phyloP scores from a whole-genome alignment of 768 basidiomycete species.

The Punctularia strigosozonata region DNA sequence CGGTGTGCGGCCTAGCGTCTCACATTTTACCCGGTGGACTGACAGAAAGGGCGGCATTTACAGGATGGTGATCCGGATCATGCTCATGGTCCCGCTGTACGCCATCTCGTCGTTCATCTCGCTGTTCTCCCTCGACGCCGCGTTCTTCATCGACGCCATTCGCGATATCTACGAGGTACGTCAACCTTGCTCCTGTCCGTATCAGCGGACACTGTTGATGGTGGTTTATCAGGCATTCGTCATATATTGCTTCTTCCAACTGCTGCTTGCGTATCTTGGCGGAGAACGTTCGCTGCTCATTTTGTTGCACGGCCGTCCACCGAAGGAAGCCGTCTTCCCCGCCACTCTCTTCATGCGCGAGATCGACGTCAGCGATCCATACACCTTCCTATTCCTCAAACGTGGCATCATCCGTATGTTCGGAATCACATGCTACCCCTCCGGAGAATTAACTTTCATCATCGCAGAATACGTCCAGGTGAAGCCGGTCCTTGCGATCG shows the following conservation, averaged over 20 bases:
- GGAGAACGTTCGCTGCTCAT: conserved; percentile 92
- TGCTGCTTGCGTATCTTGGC: conserved; percentile 76
- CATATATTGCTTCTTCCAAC: conserved; percentile 85
- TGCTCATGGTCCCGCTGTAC: conserved; percentile 95
- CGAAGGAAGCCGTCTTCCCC: conserved; percentile 82
- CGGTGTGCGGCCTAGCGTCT: conserved; percentile 31
- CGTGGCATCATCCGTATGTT: conserved; percentile 89
- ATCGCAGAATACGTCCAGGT: conserved; percentile 88
- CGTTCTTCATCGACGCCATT: conserved; percentile 91
- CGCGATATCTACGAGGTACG: conserved; percentile 93
- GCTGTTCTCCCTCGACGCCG: conserved; percentile 86
- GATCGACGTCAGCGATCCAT: conserved; percentile 90
- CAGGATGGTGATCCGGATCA: conserved; percentile 89
- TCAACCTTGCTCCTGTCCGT: too few species aligned
- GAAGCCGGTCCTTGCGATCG: conserved; percentile 81
- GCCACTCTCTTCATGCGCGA: conserved; percentile 72
- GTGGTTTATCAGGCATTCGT: conserved; percentile 77
- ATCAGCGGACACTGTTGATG: too few species aligned
- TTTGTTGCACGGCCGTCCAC: conserved; percentile 80
- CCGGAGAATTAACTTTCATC: background rate
- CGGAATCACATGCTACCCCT: too few species aligned
- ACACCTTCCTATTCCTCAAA: conserved; percentile 88
- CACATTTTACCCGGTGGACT: background rate
- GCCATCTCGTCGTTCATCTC: conserved; percentile 86
- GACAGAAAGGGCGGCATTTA: background rate